Base-by-base conservation (phyloP, 768 basidiomycete species). In the Suillus plorans region DNA sequence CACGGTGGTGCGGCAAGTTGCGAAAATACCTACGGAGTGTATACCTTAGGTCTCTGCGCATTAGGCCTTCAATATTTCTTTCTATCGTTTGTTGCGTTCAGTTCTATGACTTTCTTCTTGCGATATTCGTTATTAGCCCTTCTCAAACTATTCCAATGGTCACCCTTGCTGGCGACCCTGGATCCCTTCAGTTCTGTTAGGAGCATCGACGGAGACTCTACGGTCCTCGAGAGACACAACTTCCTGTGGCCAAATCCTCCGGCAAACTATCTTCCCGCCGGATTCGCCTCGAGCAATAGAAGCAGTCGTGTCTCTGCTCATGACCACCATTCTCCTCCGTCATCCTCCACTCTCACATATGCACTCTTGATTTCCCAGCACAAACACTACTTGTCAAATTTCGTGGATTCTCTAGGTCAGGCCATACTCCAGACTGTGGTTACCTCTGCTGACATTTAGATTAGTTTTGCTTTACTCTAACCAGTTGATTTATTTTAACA, bases 111-210 rank as follows among this genome's bases (percentile, higher is more conserved):
- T 36, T 56, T 57, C 36, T 39, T 57, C n/a, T 37, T 57, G 56
- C 56, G 34, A 55, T 36, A 55, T 36, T 34, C 20, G 1, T 14
- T 37, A 14, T 25, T 57, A 22, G 14, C 36, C n/a, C 56, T 55
- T 36, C 53, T 55, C 53, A 55, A 55, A 55, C 53, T 55, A 57
- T 57, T 57, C 7, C 56, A 57, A 37, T 57, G 36, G 56, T n/a
- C 14, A 16, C 36, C 36, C 22, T 39, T 57, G 6, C 56, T 37
- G 8, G 56, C 14, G 14, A 57, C 53, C 20, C 53, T 55, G 12
- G 34, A 55, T 36, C 34, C 53, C n/a, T n/a, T 55, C 53, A n/a
- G 12, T 36, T 36, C 34, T 13, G 13, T 36, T 31, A 6, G 10
- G 53, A n/a, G 12, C 20, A 34, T 55, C 34, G 53, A 55, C 20